Evolutionary conservation across 1,284 basidiomycete species (phyloP).

Genomic region (Apiotrichum mycotoxinovorans): DNA sequence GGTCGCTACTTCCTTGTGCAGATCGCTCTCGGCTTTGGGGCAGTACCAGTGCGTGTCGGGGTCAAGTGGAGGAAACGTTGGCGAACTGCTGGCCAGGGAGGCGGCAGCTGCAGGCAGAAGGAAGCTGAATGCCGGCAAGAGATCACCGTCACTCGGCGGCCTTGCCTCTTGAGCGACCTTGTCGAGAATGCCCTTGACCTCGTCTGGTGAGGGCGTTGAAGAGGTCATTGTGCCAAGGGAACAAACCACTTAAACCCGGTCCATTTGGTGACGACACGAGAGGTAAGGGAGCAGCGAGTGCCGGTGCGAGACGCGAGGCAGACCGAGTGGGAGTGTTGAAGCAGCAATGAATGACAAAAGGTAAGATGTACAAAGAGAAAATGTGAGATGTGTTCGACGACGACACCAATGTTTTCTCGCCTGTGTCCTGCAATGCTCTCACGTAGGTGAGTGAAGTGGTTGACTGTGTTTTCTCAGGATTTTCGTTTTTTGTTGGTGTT

Average conservation of each 20-base stretch:
- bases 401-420: no score
- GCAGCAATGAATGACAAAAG: no score
- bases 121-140: conserved; percentile 58
- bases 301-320: no score
- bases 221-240: neutral
- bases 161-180: conserved; percentile 20
- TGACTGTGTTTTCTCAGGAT: no score
- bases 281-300: no score
- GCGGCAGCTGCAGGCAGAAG: conserved; percentile 45
- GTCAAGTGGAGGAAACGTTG: conserved; percentile 12
- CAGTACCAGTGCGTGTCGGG: conserved; percentile 41
- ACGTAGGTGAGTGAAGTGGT: no score
- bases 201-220: neutral
- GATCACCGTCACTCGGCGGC: conserved; percentile 52
- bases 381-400: no score
- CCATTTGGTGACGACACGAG: no score
- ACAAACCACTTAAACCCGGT: neutral
- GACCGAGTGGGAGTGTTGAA: neutral
- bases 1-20: conserved; percentile 56
- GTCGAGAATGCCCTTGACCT: conserved; percentile 39
- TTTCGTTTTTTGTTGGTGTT: no score
- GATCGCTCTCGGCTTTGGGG: conserved; percentile 18
- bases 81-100: neutral
- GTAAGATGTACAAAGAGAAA: no score
- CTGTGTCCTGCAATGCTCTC: no score